Base-by-base conservation (phyloP, 2,329 filamentous ascomycete genomes). In the Trichophyton schoenleinii region DNA sequence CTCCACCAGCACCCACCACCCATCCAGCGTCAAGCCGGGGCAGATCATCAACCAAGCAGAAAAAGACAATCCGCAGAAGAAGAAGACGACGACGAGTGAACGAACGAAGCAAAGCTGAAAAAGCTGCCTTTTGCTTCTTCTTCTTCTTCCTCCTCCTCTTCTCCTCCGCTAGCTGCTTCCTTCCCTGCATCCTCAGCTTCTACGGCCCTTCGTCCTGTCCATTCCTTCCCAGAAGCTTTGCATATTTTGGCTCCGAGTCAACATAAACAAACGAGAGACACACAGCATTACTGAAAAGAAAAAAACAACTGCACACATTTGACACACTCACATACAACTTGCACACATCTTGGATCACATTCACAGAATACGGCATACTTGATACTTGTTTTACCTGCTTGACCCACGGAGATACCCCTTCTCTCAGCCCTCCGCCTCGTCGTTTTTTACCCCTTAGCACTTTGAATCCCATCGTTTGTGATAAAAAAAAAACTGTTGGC, bases 251-350 rank as follows among this genome's bases (percentile, higher is more conserved):
- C 11, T 18, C 7, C 41, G 22, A 28, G 49, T 53, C 49, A 53
- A 53, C 49, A 48, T 38, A 44, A n/a, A 52, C 20, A 52, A 52
- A 52, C 46, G 20, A 53, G 49, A 53, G 22, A 53, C 49, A 53
- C 20, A 9, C 34, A 38, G 11, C 34, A 13, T 38, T 22, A 22
- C 22, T 22, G 22, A 22, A 22, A 22, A 38, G 2, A 1, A 13
- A 38, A 38, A 38, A 38, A 13, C 8, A 38, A 9, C 34, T 13
- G 11, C 34, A 38, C 34, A 38, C 34, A 36, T 11, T 28, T 28
- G 25, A 28, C 48, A 53, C 22, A n/a, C 48, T 31, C 28, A 53
- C 22, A 53, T 31, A 49, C 48, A 1, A 9, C 22, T 53, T 53
- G 22, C 48, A 53, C 46, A 49, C 46, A 52, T 38, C 46, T 28